Conservation (phyloP, 495 filamentous ascomycete species). For the Hyphodiscus hymeniophilus region DNA sequence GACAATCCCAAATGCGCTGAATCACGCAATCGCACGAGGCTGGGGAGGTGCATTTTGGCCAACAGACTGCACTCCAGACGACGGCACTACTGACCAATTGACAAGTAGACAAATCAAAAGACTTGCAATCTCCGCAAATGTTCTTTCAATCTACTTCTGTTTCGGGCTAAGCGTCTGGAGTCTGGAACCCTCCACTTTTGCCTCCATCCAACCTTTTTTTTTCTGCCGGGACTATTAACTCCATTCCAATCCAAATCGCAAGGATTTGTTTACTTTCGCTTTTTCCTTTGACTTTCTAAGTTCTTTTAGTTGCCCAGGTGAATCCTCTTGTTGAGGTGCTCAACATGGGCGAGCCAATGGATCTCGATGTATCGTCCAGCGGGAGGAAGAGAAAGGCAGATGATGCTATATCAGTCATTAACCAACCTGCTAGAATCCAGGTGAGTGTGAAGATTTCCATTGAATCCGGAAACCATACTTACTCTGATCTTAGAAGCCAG, state of each 20-base stretch:
- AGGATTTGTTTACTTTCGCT: neutral
- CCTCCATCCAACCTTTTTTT: too few species aligned
- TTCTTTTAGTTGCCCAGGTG: neutral
- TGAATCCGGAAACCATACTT: neutral
- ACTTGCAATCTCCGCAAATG: too few species aligned
- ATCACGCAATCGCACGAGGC: neutral
- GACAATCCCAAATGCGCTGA: neutral
- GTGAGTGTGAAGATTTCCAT: neutral
- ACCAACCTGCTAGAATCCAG: slow-evolving; percentile 4
- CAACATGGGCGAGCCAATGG: slow-evolving; percentile 18
- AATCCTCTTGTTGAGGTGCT: neutral
- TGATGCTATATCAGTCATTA: slow-evolving; percentile 6
- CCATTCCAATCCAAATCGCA: neutral
- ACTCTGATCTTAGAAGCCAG: slow-evolving; percentile 11
- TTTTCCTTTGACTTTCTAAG: neutral
- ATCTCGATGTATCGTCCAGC: slow-evolving; percentile 8
- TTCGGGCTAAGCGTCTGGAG: too few species aligned
- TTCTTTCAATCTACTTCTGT: too few species aligned
- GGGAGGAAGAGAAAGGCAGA: slow-evolving; percentile 14
- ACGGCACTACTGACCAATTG: too few species aligned
- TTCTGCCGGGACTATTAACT: too few species aligned
- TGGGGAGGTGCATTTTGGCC: neutral
- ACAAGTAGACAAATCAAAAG: too few species aligned
- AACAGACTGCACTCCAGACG: neutral
- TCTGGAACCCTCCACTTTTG: too few species aligned